Conservation (phyloP, 1,139 yeast genomes). For the Waltiozyma sp. region DNA sequence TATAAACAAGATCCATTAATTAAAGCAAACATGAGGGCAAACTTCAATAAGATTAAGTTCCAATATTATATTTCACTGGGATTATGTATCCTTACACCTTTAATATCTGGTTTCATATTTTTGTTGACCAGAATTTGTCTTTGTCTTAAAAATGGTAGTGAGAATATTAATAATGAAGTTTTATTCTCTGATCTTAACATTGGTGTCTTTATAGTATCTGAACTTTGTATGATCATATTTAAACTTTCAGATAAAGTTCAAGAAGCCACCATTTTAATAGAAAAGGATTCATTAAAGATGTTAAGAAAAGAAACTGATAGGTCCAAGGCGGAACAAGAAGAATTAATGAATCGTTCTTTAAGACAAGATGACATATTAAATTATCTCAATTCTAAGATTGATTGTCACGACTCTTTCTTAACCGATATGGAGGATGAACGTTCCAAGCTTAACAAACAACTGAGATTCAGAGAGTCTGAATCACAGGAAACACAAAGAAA, state of each 20-base stretch:
- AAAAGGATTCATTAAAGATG: not conserved
- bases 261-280: constrained; percentile 2
- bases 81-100: not conserved
- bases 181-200: not conserved
- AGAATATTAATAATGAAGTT: not conserved
- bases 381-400: not conserved
- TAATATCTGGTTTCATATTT: not conserved
- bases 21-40: not conserved
- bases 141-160: not conserved
- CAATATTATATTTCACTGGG: not conserved
- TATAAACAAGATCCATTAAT: not conserved
- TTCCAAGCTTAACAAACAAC: not conserved
- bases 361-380: not conserved
- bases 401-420: not conserved
- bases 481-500: not conserved
- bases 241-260: constrained; percentile 2
- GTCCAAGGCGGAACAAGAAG: not conserved
- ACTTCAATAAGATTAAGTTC: not conserved
- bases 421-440: not conserved
- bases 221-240: constrained; percentile 2
- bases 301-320: not conserved
- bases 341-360: not conserved
- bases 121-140: not conserved
- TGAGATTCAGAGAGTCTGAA: not conserved
- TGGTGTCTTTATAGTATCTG: not conserved